These are phyloP conservation scores for Spathaspora passalidarum DNA, from an alignment of 805 yeast genomes.

Conservation along the genomic window DNA sequence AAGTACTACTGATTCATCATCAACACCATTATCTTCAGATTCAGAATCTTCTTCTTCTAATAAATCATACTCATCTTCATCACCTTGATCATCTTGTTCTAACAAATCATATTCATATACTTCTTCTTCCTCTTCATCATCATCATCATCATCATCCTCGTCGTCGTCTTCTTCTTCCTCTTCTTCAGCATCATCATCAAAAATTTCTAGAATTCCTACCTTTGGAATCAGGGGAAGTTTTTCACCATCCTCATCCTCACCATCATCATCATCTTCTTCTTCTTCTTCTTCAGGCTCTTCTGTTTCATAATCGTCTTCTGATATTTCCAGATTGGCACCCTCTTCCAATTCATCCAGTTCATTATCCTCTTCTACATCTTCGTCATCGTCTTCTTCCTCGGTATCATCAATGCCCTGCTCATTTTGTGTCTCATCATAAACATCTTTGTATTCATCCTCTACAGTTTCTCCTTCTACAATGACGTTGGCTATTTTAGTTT, in stretches of 20 bases:
- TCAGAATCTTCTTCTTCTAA: conserved; percentile 1
- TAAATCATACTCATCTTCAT: not conserved
- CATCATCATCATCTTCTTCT: conserved; percentile 1
- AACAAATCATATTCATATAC: not conserved
- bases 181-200: conserved; percentile 1
- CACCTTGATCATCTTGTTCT: conserved; percentile 8
- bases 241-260: conserved; percentile 2
- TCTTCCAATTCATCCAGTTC: conserved; percentile 6
- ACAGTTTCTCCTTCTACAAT: not conserved
- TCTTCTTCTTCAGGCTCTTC: conserved; percentile 2
- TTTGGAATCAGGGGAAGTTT: too few relatives aligned
- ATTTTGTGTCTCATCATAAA: not conserved
- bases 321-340: conserved; percentile 1
- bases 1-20: not conserved
- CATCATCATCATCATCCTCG: conserved; percentile 2
- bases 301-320: conserved; percentile 1
- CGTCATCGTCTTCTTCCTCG: not conserved
- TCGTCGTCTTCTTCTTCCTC: conserved; percentile 2
- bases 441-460: conserved; percentile 1
- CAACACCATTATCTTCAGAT: conserved; percentile 1
- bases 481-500: not conserved
- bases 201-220: not conserved
- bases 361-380: conserved; percentile 2
- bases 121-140: conserved; percentile 4
- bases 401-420: not conserved